Conservation (phyloP, 176 grass and related monocot genomes). For the Carex littledalei region DNA sequence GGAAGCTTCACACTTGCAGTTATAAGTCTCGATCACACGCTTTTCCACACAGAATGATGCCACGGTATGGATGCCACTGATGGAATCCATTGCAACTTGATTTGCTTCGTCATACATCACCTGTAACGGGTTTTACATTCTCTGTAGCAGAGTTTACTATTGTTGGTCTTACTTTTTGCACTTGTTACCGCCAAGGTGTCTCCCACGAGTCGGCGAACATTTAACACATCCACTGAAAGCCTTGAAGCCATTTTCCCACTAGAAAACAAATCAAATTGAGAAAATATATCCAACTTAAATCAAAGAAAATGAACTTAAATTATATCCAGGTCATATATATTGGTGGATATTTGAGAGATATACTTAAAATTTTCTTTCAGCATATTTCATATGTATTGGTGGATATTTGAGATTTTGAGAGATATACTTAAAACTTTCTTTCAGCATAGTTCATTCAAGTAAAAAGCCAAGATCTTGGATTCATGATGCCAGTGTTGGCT, state of each 20-base stretch:
- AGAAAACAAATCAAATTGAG: slow-evolving; percentile 10
- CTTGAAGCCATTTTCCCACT: slow-evolving; percentile 67
- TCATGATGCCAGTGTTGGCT: neutral
- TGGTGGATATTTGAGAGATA: neutral
- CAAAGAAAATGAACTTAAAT: neutral
- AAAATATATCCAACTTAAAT: neutral
- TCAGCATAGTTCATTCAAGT: neutral
- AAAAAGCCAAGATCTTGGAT: neutral
- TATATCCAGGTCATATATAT: neutral
- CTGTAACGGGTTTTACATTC: neutral
- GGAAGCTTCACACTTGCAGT: slow-evolving; percentile 61
- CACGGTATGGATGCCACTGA: slow-evolving; percentile 69
- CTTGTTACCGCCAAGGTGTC: slow-evolving; percentile 54
- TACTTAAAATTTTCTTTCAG: too few species aligned
- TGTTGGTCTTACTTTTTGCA: neutral
- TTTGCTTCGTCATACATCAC: too few species aligned
- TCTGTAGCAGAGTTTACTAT: neutral
- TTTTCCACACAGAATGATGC: slow-evolving; percentile 68
- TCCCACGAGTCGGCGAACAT: slow-evolving; percentile 70
- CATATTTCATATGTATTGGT: too few species aligned
- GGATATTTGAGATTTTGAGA: neutral
- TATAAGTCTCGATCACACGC: slow-evolving; percentile 47
- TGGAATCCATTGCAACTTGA: slow-evolving; percentile 28
- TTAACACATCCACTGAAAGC: slow-evolving; percentile 78
- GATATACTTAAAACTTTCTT: neutral